Base-by-base conservation (phyloP, 2,329 filamentous ascomycete genomes). In the Colletotrichum falcatum region DNA sequence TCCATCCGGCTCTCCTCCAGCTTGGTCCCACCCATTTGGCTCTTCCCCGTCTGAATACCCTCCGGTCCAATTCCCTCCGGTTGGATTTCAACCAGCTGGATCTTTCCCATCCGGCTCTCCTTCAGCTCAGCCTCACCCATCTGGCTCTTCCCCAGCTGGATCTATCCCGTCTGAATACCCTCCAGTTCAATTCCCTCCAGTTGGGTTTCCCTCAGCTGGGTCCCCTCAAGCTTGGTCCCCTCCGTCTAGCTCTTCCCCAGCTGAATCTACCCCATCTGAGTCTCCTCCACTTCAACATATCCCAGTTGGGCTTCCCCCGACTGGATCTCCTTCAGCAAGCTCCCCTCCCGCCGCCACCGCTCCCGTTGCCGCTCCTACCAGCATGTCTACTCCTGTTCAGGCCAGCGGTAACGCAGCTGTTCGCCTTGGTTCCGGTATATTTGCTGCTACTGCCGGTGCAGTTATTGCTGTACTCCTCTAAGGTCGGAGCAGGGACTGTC, bases 401-500 rank as follows among this genome's bases (percentile, higher is more conserved):
- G 63, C 68, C 44, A 72, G 63, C 23, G 51, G 51, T 4, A 58
- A 35, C 30, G 71, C 63, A 26, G 68, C 71, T 26, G 26, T 33
- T 42, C 68, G 60, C 7, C 51, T 68, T 11, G 49, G 64, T 23
- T 62, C 68, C 30, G 60, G 68, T 18, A 49, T 72, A 3, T 30
- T 61, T 14, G 63, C 63, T n/a, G 71, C 63, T 8, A 68, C 68
- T 23, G 71, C 60, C 20, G 68, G 68, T 65, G 26, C 68, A 11
- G 20, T 72, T 7, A 39, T 71, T 44, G 64, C 44, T 37, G 71
- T 67, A 44, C 68, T 72, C 12, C 55, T 72, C 11, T 71, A 49
- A 49, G n/a, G 8, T 2, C 20, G 6, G 8, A n/a, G 9, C 5
- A 8, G 16, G 16, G 59, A 12, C 16, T 7, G 16, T 51, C n/a